Evolutionary conservation across 2,329 filamentous ascomycete species (phyloP), one percentile per base, ranked within the genome.

Genomic region (Neurospora sp.): DNA sequence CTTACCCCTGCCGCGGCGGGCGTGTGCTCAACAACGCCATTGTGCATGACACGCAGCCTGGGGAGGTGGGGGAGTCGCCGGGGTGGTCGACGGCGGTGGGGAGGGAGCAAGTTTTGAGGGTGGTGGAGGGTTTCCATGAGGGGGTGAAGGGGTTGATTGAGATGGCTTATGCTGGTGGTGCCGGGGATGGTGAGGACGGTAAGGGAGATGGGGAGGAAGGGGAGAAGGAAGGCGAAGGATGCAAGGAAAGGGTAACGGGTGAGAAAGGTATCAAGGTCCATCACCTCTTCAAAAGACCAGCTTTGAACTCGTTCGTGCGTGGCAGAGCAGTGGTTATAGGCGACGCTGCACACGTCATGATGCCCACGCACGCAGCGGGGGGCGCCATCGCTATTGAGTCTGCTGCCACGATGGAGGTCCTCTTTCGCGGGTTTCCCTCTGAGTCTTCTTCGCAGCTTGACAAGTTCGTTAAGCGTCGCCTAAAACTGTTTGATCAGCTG

Each of bases 241-340:
- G 8, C 7, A 43, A 43, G 8, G 40, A n/a, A 43, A 43, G 8
- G 17, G 17, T 8, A 2, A 46, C n/a, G 5, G 70, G 17, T 40
- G 71, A 73, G 66, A 71, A 74, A 62, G 72, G 72, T 36, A 73
- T 74, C 68, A 73, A 73, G n/a, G 70, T 73, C 5, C 72, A 74
- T 7, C 72, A 72, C 15, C 38, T 73, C 6, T 70, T 70, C 68
- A 74, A 70, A 66, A 52, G 71, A 13, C 68, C 67, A 0, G 66
- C 70, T 1, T 68, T 73, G 5, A 19, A 46, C n/a, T 11, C 38
- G 28, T 74, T 73, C 40, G 68, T 73, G 3, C 70, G 70, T 7
- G 73, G 72, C 10, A 66, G 68, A 7, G 19, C 73, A 2, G 46
- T 69, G 5, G 70, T 74, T 3, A 66, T 74, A 15, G 73, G 73